Base-by-base conservation (phyloP, 495 filamentous ascomycete species). In the Zalerion maritima region DNA sequence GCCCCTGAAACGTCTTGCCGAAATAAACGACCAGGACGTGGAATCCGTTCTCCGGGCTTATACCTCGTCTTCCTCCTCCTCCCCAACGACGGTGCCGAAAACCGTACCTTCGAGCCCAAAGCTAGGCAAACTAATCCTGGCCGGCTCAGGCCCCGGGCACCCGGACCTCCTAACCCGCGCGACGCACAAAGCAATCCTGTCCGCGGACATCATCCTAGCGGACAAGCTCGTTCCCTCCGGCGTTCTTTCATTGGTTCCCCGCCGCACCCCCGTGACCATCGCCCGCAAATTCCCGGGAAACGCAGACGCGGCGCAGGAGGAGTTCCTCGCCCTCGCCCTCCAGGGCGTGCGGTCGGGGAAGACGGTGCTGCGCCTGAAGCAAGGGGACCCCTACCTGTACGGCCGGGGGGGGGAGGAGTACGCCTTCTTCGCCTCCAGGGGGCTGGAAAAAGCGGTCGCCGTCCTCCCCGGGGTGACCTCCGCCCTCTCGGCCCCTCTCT, bases 201-300 rank as follows among this genome's bases (percentile, higher is more conserved):
- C 56, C 25, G 89, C 89, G 5, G 82, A 93, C 49, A 60, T 97
- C 5, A 71, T 97, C 28, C 72, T 97, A 3, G 86, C 87, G 7
- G 89, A 97, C 58, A 97, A 97, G 51, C 81, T 97, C 26, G 89
- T 97, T 3, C 89, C 89, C 0, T 63, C 78, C 1, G 74, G 79
- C 5, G 79, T 97, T 5, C 57, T 97, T 8, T 78, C 83, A 31
- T 71, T 96, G 7, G 79, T 94, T 35, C 91, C 89, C 15, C 81
- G 91, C 11, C 69, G 89, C 21, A 87, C 86, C 11, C 75, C 78
- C 14, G 75, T 97, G 10, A 71, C 82, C 42, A 96, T 96, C 43
- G 89, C 89, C 5, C 78, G 85, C 38, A 97, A 97, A 53, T 97
- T 96, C 49, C 89, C 89, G 6, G 89, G 89, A 8, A 96, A 96